A percentile compares a stretch with the other conserved stretches of the same genome.
phyloP scores from a whole-genome alignment of 192 early-diverging fungal species.

The Backusella parvicylindrica region DNA sequence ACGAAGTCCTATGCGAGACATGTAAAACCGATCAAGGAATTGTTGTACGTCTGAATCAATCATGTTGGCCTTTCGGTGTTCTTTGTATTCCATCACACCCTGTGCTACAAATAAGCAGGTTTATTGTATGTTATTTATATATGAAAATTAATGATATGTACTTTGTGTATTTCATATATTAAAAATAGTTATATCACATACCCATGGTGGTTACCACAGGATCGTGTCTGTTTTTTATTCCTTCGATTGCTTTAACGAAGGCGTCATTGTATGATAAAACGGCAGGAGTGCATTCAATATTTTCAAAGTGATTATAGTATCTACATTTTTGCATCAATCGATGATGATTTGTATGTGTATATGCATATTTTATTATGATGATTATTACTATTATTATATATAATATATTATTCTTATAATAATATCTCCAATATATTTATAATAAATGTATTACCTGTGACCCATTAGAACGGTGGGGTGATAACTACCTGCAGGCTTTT shows the following conservation, averaged over 20 bases:
- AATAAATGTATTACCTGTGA: slow-evolving; percentile 42
- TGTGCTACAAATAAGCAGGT: slow-evolving; percentile 62
- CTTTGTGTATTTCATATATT: background rate
- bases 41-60: slow-evolving; percentile 79
- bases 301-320: slow-evolving; percentile 50
- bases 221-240: slow-evolving; percentile 89
- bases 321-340: background rate
- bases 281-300: slow-evolving; percentile 60
- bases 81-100: slow-evolving; percentile 90
- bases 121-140: slow-evolving; percentile 6
- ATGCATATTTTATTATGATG: background rate
- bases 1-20: slow-evolving; percentile 93
- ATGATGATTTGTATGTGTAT: background rate
- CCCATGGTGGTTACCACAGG: slow-evolving; percentile 85
- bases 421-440: background rate
- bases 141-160: background rate
- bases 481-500: background rate
- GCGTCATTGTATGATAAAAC: slow-evolving; percentile 73
- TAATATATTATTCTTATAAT: background rate
- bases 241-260: slow-evolving; percentile 87
- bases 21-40: slow-evolving; percentile 94
- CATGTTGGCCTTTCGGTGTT: slow-evolving; percentile 36
- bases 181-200: slow-evolving; percentile 32
- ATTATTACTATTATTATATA: background rate
- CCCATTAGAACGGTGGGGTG: slow-evolving; percentile 34